phyloP scores from a whole-genome alignment of 2,329 filamentous ascomycete genomes.

The Pseudogymnoascus destructans region DNA sequence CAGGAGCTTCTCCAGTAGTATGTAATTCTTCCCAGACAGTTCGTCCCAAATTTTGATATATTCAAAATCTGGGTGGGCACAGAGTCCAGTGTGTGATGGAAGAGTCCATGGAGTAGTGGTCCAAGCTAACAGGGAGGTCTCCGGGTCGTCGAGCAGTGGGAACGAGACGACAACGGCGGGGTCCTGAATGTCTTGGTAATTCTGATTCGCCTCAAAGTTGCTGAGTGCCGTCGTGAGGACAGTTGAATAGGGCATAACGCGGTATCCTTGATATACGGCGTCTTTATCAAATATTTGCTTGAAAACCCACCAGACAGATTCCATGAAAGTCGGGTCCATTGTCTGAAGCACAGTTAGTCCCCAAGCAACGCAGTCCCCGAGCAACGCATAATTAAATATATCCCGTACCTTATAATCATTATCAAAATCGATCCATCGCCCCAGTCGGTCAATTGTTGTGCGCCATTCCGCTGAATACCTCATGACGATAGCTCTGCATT shows the following conservation, averaged over 20 bases:
- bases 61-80: conserved; percentile 69
- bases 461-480: conserved; percentile 79
- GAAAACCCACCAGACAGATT: conserved; percentile 94
- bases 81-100: conserved; percentile 66
- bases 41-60: conserved; percentile 81
- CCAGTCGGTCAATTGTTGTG: conserved; percentile 72
- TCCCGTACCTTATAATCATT: conserved; percentile 77
- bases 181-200: conserved; percentile 87
- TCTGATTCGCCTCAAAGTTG: conserved; percentile 89
- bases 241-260: conserved; percentile 92
- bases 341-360: conserved; percentile 38
- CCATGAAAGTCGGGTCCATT: conserved; percentile 94
- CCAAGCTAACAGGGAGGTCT: conserved; percentile 69
- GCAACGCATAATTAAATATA: conserved; percentile 9
- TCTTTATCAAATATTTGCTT: conserved; percentile 85
- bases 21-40: conserved; percentile 67
- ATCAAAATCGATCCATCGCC: conserved; percentile 95
- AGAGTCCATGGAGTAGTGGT: conserved; percentile 84
- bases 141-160: conserved; percentile 64
- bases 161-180: conserved; percentile 83
- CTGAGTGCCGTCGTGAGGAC: conserved; percentile 78
- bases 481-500: conserved; percentile 91
- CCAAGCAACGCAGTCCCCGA: background rate
- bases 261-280: conserved; percentile 77
- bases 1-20: conserved; percentile 70